phyloP scores from a whole-genome alignment of 768 basidiomycete species.

The Sistotremastrum niveocremeum region DNA sequence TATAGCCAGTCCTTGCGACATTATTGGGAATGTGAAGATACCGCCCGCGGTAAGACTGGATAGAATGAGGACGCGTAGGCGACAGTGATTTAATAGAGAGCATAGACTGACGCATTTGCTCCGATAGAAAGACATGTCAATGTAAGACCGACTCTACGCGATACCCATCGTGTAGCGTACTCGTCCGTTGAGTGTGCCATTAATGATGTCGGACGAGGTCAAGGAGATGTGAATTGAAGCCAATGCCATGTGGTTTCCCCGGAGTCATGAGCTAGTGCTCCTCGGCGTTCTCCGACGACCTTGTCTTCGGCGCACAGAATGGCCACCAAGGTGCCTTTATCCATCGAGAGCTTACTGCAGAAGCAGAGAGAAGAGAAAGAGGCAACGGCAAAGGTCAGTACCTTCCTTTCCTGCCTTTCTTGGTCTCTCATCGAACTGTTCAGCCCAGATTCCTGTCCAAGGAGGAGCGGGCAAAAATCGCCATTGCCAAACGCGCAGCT shows the following conservation, averaged over 20 bases:
- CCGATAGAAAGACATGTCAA: slow-evolving; percentile 41
- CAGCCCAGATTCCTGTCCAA: slow-evolving; percentile 93
- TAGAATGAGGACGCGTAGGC: slow-evolving; percentile 5
- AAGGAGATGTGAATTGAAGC: neutral
- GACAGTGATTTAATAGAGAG: neutral
- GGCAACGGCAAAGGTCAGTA: slow-evolving; percentile 71
- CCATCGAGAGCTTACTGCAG: slow-evolving; percentile 75
- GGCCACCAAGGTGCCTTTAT: slow-evolving; percentile 51
- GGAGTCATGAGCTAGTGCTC: too few relatives aligned
- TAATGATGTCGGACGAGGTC: too few relatives aligned
- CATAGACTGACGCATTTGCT: slow-evolving; percentile 43
- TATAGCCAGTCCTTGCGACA: slow-evolving; percentile 47
- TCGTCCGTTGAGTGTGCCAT: too few relatives aligned
- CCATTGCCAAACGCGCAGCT: slow-evolving; percentile 73
- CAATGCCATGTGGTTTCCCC: neutral
- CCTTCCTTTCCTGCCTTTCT: neutral
- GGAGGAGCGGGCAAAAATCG: slow-evolving; percentile 80
- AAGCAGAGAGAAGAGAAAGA: slow-evolving; percentile 85
- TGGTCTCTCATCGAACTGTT: neutral
- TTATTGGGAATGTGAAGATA: slow-evolving; percentile 65
- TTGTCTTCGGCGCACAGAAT: slow-evolving; percentile 16
- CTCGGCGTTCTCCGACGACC: too few relatives aligned
- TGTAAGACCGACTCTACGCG: slow-evolving; percentile 14
- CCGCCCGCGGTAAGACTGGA: slow-evolving; percentile 64
- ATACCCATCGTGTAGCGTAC: too few relatives aligned